Evolutionary conservation across 2,329 filamentous ascomycete genomes (phyloP).

Genomic region (Diaporthe ilicicola): DNA sequence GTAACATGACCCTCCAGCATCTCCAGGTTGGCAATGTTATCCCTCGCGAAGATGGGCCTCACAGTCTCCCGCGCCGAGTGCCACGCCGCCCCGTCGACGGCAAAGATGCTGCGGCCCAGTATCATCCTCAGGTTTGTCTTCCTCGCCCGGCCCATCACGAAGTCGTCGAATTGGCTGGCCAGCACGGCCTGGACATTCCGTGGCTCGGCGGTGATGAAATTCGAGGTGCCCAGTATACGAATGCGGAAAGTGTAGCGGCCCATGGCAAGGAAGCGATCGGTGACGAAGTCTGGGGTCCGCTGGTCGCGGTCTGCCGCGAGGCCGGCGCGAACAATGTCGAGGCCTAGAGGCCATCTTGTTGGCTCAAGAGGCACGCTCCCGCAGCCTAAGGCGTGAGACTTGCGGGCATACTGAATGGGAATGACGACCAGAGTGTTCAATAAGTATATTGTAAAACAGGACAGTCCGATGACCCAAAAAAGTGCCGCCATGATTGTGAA

Average conservation of each 20-base stretch:
- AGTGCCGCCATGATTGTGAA: background rate
- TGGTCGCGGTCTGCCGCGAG: background rate
- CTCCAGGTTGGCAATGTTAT: background rate
- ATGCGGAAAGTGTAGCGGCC: background rate
- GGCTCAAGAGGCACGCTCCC: background rate
- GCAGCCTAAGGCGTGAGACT: background rate
- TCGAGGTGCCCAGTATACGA: background rate
- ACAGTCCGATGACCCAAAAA: background rate
- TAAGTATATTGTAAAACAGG: background rate
- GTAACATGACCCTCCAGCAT: background rate
- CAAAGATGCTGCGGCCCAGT: conserved; percentile 26
- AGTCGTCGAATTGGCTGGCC: conserved; percentile 52
- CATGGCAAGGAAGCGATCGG: background rate
- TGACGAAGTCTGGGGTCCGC: background rate
- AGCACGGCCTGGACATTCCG: conserved; percentile 52
- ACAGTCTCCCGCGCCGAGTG: background rate
- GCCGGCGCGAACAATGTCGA: background rate
- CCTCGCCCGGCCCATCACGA: conserved; percentile 38
- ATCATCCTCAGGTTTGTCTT: conserved; percentile 29
- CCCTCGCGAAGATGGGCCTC: background rate
- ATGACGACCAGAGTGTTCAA: background rate
- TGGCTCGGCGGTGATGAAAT: conserved; percentile 44
- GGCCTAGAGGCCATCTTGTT: background rate
- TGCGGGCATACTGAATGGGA: background rate
- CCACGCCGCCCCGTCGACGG: background rate